phyloP scores from a whole-genome alignment of 176 grass and related monocot species.

The Carex littledalei region DNA sequence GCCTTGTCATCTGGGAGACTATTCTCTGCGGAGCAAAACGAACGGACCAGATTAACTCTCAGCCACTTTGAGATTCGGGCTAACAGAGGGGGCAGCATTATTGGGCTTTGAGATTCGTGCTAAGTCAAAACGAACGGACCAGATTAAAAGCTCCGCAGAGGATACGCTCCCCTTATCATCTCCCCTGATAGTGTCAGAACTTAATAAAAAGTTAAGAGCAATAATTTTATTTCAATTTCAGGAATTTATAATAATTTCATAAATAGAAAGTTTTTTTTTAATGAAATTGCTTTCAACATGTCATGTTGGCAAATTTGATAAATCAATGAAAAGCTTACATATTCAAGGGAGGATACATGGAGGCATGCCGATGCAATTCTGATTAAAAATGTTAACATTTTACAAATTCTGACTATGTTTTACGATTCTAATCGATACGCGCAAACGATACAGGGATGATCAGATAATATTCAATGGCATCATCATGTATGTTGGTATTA shows the following conservation, averaged over 20 bases:
- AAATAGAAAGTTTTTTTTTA: too few relatives aligned
- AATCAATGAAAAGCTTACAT: not conserved
- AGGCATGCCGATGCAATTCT: not conserved
- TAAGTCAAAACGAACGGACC: too few relatives aligned
- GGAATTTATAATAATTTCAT: too few relatives aligned
- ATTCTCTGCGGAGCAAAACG: too few relatives aligned
- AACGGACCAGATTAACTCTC: too few relatives aligned
- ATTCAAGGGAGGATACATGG: not conserved
- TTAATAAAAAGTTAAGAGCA: not conserved
- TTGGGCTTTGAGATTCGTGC: too few relatives aligned
- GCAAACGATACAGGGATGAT: conserved; percentile 56
- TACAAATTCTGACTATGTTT: not conserved
- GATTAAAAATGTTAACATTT: not conserved
- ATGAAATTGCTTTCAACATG: too few relatives aligned
- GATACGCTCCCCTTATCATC: too few relatives aligned
- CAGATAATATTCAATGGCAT: conserved; percentile 69
- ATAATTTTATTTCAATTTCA: too few relatives aligned
- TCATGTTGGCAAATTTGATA: not conserved
- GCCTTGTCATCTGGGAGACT: not conserved
- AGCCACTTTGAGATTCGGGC: too few relatives aligned
- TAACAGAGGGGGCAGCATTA: too few relatives aligned
- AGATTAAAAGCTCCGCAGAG: too few relatives aligned
- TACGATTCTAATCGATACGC: not conserved
- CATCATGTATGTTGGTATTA: conserved; percentile 32
- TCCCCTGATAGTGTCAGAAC: not conserved